Conservation (phyloP, 495 filamentous ascomycete species). For the Penicillium daleae region DNA sequence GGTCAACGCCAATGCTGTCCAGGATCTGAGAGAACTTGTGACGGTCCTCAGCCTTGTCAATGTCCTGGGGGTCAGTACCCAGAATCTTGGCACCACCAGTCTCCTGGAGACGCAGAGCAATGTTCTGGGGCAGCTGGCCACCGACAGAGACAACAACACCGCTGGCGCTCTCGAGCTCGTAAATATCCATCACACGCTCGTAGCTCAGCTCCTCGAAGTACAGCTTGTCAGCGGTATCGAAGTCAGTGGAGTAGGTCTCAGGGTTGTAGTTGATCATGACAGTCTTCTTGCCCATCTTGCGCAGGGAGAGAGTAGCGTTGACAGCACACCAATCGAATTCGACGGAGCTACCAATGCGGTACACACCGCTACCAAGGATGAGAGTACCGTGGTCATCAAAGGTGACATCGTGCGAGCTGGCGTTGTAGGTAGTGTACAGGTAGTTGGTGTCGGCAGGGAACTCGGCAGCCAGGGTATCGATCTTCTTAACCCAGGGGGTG, state of each 20-base stretch:
- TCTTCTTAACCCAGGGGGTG: conserved; percentile 92
- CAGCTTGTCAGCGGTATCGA: conserved; percentile 89
- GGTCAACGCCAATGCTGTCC: conserved; percentile 93
- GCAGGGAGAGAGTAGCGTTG: conserved; percentile 84
- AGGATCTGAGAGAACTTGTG: conserved; percentile 98
- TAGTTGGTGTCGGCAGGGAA: conserved; percentile 98
- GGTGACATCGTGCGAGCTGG: conserved; percentile 89
- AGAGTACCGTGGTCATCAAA: conserved; percentile 93
- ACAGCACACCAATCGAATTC: conserved; percentile 99
- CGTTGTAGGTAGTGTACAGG: conserved; percentile 98
- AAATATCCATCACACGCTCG: conserved; percentile 98
- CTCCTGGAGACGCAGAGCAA: conserved; percentile 93
- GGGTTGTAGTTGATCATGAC: conserved; percentile 98
- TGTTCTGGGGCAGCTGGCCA: conserved; percentile 96
- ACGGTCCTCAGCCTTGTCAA: conserved; percentile 95
- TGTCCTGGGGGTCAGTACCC: conserved; percentile 89
- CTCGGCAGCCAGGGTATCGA: conserved; percentile 94
- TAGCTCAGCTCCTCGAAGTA: conserved; percentile 98
- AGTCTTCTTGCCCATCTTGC: conserved; percentile 92
- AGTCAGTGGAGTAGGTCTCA: conserved; percentile 88
- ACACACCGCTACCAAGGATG: conserved; percentile 91
- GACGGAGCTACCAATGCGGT: conserved; percentile 95
- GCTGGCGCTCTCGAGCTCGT: conserved; percentile 83
- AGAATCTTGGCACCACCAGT: conserved; percentile 85
- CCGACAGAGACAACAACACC: conserved; percentile 96